Percentiles rank a stretch among this genome's conserved stretches.
phyloP scores from a whole-genome alignment of 1,284 basidiomycete genomes.

The Rhodotorula sp. region DNA sequence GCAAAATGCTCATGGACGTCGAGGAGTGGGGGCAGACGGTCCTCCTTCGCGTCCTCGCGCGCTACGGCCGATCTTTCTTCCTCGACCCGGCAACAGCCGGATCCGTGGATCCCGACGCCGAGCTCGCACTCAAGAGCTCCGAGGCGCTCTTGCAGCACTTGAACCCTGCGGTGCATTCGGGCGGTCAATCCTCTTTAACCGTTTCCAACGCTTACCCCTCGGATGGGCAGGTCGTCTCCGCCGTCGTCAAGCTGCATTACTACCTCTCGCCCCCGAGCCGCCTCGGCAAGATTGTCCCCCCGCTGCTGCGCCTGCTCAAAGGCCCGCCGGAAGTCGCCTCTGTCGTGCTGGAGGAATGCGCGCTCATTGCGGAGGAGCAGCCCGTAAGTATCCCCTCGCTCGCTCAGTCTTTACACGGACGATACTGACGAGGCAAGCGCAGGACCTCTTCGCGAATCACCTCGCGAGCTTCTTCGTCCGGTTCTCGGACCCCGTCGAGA shows the following conservation, averaged over 20 bases:
- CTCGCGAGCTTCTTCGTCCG: slow-evolving; percentile 70
- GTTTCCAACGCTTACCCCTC: background rate
- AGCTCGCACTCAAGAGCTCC: slow-evolving; percentile 70
- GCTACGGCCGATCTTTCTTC: slow-evolving; percentile 84
- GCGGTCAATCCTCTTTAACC: background rate
- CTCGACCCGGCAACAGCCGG: slow-evolving; percentile 62
- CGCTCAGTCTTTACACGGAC: background rate
- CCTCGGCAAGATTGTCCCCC: slow-evolving; percentile 62
- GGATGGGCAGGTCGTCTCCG: slow-evolving; percentile 66
- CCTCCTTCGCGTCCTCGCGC: slow-evolving; percentile 72
- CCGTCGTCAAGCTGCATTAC: slow-evolving; percentile 70
- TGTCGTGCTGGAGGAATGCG: slow-evolving; percentile 69
- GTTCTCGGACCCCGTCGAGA: slow-evolving; percentile 55
- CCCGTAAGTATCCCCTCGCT: slow-evolving; percentile 50
- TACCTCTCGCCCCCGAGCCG: slow-evolving; percentile 67
- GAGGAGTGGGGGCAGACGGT: slow-evolving; percentile 96
- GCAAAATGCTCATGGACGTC: slow-evolving; percentile 78
- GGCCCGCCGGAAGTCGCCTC: slow-evolving; percentile 64
- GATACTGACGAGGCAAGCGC: slow-evolving; percentile 7
- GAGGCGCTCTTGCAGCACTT: slow-evolving; percentile 78
- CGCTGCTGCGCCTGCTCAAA: slow-evolving; percentile 68
- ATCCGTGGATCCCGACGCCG: slow-evolving; percentile 67
- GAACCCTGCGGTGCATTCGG: slow-evolving; percentile 72
- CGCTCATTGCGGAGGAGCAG: slow-evolving; percentile 62
- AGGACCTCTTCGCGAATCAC: slow-evolving; percentile 63